Evolutionary conservation across 306 rosid genomes (phyloP), one percentile per base, ranked within the genome.

Genomic region (Arachis hypogaea): DNA sequence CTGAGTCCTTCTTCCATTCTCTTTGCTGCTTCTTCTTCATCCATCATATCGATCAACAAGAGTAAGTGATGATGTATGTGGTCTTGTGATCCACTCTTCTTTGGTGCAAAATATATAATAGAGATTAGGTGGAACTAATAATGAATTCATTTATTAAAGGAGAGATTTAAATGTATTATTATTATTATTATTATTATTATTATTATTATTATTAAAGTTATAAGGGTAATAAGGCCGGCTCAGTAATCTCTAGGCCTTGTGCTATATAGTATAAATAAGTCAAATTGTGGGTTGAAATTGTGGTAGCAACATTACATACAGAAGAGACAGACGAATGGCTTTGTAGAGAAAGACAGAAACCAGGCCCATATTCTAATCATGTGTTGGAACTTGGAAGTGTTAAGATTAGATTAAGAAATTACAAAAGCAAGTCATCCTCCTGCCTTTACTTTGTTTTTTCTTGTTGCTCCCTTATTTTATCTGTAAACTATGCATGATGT

Each of bases 1-100:
- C 38, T 3, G 38, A 59, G 50, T n/a, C 89, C 91, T 77, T 86
- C 96, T 81, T 92, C 96, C 85, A 86, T 71, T 78, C 68, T 88
- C 82, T 78, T 87, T 43, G 75, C 79, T 2, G 38, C 38, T 33
- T 1, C 38, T 33, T 33, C 38, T 29, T 78, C 90, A 80, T 85
- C 84, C 89, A 82, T 88, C 6, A 12, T 50, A 70, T 38, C 47
- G 4, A 54, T 38, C 65, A 30, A 78, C 65, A 33, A 77, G 29
- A 55, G 30, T 7, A 1, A 45, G 9, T 42, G 38, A 33, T 33
- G 38, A 33, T 33, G 38, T 2, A 2, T 2, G 38, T 33, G 38
- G 2, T 33, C 4, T 33, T 33, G 55, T 63, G 63, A 45, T 30
- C 18, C 43, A 67, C 11, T 11, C 45, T 33, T n/a, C 12, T 40